Conservation (phyloP, 148 eudicot genomes). For the Dysphania ambrosioides region DNA sequence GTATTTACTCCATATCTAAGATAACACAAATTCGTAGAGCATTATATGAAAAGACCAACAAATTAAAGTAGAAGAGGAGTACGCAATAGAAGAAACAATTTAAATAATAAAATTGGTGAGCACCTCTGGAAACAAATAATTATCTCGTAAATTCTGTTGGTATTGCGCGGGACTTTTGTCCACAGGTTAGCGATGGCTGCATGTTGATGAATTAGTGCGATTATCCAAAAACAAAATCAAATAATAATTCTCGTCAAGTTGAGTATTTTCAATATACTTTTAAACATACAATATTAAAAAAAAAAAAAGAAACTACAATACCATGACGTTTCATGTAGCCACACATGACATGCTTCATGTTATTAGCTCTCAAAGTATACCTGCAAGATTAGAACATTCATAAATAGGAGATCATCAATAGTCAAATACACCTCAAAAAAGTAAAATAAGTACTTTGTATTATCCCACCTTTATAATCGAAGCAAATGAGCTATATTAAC, state of each 20-base stretch:
- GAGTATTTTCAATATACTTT: neutral
- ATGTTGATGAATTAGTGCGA: neutral
- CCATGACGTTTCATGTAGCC: slow-evolving; percentile 7
- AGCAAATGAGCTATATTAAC: no score
- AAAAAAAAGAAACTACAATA: neutral
- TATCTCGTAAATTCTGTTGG: slow-evolving; percentile 53
- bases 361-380: neutral
- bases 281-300: no score
- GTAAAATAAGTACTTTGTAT: no score
- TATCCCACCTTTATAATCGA: no score
- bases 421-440: neutral
- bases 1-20: no score
- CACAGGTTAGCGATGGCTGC: slow-evolving; percentile 19
- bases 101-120: neutral
- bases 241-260: neutral
- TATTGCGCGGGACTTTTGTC: slow-evolving; percentile 59
- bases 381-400: neutral
- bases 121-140: slow-evolving; percentile 72
- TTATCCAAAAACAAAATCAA: neutral
- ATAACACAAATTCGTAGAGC: no score
- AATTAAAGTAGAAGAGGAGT: neutral
- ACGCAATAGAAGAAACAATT: neutral
- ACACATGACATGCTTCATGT: neutral
- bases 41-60: no score
- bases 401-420: neutral